Evolutionary conservation across 2,329 filamentous ascomycete genomes (phyloP), one percentile per base, ranked within the genome.

Genomic region (Colletotrichum eleusines): DNA sequence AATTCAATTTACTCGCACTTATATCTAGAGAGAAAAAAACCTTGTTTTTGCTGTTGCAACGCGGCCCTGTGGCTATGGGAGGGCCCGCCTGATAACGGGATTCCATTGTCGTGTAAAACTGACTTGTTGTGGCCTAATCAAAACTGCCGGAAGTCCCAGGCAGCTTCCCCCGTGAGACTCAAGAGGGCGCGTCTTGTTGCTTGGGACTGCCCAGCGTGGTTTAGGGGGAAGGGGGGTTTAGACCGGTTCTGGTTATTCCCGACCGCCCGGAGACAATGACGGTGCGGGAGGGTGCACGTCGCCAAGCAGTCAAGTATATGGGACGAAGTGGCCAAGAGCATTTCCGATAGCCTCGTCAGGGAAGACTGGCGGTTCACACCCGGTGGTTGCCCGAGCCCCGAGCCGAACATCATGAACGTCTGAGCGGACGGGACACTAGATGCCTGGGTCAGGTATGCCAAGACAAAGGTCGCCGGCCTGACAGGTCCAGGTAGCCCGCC

Each of bases 1-100:
- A 62, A 62, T 62, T 62, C 31, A 62, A 40, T 51, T 62, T 51
- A 12, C 44, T 62, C 31, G 59, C 59, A 62, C 44, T 51, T 7
- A 9, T 51, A 51, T 14, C n/a, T n/a, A n/a, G n/a, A 11, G 31
- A 23, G 23, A 8, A 46, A 46, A 12, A 8, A 11, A 12, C 1
- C 7, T 11, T 5, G 16, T 23, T 23, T 44, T 12, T 35, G 31
- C 31, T 38, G 12, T 38, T 1, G 4, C 33, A 18, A n/a, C 7
- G 28, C 11, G 28, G 31, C 35, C n/a, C 35, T 40, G 5, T 38
- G 20, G 31, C 18, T 31, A 11, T 23, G n/a, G 33, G 16, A 55
- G 20, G 33, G n/a, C n/a, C 31, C 16, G 12, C 20, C 23, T 7
- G 53, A 40, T 7, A 40, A 26, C 6, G n/a, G 38, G 14, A 26